phyloP scores from a whole-genome alignment of 1,284 basidiomycete genomes.

The Pulchroboletus neoregius region DNA sequence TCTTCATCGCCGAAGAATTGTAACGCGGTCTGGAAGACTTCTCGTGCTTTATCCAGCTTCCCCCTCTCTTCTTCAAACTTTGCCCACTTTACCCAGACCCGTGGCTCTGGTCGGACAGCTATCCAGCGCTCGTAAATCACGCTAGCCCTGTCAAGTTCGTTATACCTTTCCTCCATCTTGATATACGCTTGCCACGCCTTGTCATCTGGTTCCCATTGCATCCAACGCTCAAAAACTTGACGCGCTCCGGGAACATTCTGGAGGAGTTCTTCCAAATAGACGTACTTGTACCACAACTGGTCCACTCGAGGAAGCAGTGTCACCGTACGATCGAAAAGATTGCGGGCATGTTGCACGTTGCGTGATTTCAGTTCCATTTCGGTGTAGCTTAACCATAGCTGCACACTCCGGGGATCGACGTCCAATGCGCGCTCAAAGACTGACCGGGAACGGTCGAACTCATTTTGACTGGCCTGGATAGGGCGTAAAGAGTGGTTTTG shows the following conservation, averaged over 20 bases:
- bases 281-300: slow-evolving; percentile 98
- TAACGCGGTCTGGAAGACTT: slow-evolving; percentile 95
- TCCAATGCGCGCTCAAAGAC: slow-evolving; percentile 97
- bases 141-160: slow-evolving; percentile 89
- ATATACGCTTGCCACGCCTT: slow-evolving; percentile 99
- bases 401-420: slow-evolving; percentile 84
- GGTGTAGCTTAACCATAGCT: slow-evolving; percentile 95
- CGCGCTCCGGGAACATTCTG: slow-evolving; percentile 94
- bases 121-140: slow-evolving; percentile 95
- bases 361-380: slow-evolving; percentile 98
- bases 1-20: slow-evolving; percentile 98
- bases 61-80: slow-evolving; percentile 96
- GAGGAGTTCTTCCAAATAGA: slow-evolving; percentile 95
- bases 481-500: slow-evolving; percentile 4
- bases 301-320: slow-evolving; percentile 95
- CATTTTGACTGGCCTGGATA: slow-evolving; percentile 87
- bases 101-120: slow-evolving; percentile 87
- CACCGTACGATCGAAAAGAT: slow-evolving; percentile 95
- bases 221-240: slow-evolving; percentile 98
- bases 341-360: slow-evolving; percentile 95
- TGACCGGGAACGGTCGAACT: slow-evolving; percentile 89
- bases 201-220: slow-evolving; percentile 99
- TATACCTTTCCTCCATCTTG: slow-evolving; percentile 93
- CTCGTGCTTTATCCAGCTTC: slow-evolving; percentile 84
- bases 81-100: slow-evolving; percentile 96